A percentile compares a stretch with the other conserved stretches of the same genome.
phyloP scores from a whole-genome alignment of 495 filamentous ascomycete species.

The Penicillium malachiteum region DNA sequence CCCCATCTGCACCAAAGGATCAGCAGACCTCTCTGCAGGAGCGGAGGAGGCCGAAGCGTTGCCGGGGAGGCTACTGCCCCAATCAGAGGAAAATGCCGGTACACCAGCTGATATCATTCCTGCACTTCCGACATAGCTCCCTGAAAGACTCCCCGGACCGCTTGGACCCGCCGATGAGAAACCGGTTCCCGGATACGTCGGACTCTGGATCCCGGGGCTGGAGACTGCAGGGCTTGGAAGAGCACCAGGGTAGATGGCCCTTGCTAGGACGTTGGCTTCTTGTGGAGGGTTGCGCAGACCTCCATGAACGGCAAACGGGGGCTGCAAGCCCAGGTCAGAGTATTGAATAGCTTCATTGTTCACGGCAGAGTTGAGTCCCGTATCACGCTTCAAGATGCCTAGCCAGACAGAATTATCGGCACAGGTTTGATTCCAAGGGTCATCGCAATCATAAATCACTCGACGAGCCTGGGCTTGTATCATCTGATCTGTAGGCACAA shows the following conservation, averaged over 20 bases:
- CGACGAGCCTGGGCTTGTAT: slow-evolving; percentile 62
- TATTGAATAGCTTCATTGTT: slow-evolving; percentile 37
- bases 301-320: slow-evolving; percentile 37
- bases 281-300: slow-evolving; percentile 30
- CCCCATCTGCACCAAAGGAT: slow-evolving; percentile 43
- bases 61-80: slow-evolving; percentile 34
- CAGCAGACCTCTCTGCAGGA: slow-evolving; percentile 27
- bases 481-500: slow-evolving; percentile 58
- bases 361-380: slow-evolving; percentile 45
- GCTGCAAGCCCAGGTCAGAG: slow-evolving; percentile 39
- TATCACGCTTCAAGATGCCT: slow-evolving; percentile 64
- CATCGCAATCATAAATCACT: slow-evolving; percentile 64
- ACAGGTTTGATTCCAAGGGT: slow-evolving; percentile 71
- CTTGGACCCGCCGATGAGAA: slow-evolving; percentile 39
- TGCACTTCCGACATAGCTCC: slow-evolving; percentile 41
- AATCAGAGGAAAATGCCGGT: slow-evolving; percentile 37
- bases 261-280: slow-evolving; percentile 32
- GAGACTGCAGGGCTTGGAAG: slow-evolving; percentile 31
- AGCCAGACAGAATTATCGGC: slow-evolving; percentile 67
- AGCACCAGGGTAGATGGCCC: slow-evolving; percentile 22
- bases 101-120: slow-evolving; percentile 32
- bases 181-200: slow-evolving; percentile 34
- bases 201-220: slow-evolving; percentile 38
- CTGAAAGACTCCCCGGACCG: slow-evolving; percentile 37
- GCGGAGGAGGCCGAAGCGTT: slow-evolving; percentile 36